Base-by-base conservation (phyloP, 2,329 filamentous ascomycete species). In the Fusarium succisae region DNA sequence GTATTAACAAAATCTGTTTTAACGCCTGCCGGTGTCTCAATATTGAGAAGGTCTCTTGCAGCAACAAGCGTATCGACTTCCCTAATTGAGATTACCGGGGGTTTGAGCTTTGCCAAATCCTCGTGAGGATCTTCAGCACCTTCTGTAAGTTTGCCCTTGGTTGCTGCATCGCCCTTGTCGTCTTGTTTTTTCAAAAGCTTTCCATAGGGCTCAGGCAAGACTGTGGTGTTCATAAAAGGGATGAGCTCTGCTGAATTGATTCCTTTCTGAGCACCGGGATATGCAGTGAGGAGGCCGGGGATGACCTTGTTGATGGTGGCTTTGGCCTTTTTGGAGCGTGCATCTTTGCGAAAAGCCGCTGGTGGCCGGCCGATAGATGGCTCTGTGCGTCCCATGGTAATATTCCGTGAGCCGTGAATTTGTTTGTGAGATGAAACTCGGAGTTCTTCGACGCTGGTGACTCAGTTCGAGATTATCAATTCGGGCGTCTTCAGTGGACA, bases 241-340 rank as follows among this genome's bases (percentile, higher is more conserved):
- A 70, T 20, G 57, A 91, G 80, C 72, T 90, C 86, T 4, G 87
- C 86, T 2, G 82, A 79, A 4, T 90, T 86, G 37, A 88, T 82
- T 3, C 90, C 90, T 50, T 83, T 83, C n/a, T 85, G 85, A 2
- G 90, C 90, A 56, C 88, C 85, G 20, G 88, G 82, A 72, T 89
- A 87, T 6, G 86, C 84, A 1, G 84, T 80, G 5, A 91, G 81
- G 14, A 91, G 81, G 0, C 87, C 82, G 4, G 90, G 90, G 17
- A 92, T 87, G n/a, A 85, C 83, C 75, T 87, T 88, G 79, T 91
- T 90, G 67, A 91, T 80, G 6, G 90, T 90, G 14, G 87, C 83
- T 60, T 86, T 87, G 37, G 89, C 89, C 64, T 84, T 83, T 74
- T 90, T 90, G 20, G 91, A 86, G 41, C 87, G 86, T 5, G 83